These are phyloP conservation scores for Pythium aphanidermatum DNA, from an alignment of 352 stramenopile species.

Conservation along the genomic window DNA sequence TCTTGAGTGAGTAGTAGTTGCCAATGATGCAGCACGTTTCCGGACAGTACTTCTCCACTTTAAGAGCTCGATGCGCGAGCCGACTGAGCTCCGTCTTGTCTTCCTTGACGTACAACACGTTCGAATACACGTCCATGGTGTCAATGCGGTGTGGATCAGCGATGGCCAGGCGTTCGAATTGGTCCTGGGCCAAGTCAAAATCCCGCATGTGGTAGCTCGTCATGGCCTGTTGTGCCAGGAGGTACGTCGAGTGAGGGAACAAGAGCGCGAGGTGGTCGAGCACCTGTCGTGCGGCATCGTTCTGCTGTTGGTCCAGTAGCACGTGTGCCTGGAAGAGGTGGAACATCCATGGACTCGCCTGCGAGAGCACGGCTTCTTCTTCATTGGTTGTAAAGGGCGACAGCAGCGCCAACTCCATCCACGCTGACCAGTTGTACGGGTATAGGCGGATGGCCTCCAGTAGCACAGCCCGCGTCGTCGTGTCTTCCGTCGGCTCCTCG, in stretches of 20 bases:
- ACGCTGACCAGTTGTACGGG: constrained; percentile 95
- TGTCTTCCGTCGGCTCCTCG: constrained; percentile 1
- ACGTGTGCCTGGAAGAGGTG: constrained; percentile 81
- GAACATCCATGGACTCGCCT: constrained; percentile 69
- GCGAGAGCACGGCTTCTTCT: constrained; percentile 45
- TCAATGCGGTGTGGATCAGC: constrained; percentile 73
- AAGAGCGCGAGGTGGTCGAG: constrained; percentile 39
- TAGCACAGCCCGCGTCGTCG: constrained; percentile 60
- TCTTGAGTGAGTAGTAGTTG: constrained; percentile 88
- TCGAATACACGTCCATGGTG: constrained; percentile 83
- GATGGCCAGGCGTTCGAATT: constrained; percentile 58
- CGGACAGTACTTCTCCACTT: constrained; percentile 95
- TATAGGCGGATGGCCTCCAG: constrained; percentile 64
- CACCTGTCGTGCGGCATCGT: constrained; percentile 50
- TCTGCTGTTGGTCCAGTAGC: constrained; percentile 74
- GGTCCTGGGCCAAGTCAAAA: constrained; percentile 72
- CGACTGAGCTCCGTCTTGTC: constrained; percentile 83
- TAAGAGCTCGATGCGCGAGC: constrained; percentile 88
- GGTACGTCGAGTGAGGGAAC: constrained; percentile 68
- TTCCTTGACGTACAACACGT: constrained; percentile 85
- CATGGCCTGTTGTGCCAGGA: constrained; percentile 68
- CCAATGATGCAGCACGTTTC: constrained; percentile 98
- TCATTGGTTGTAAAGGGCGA: constrained; percentile 63
- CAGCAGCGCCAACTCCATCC: constrained; percentile 90
- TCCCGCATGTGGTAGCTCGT: constrained; percentile 81